phyloP scores from a whole-genome alignment of 2,329 filamentous ascomycete genomes.

The Penicillium sp. region DNA sequence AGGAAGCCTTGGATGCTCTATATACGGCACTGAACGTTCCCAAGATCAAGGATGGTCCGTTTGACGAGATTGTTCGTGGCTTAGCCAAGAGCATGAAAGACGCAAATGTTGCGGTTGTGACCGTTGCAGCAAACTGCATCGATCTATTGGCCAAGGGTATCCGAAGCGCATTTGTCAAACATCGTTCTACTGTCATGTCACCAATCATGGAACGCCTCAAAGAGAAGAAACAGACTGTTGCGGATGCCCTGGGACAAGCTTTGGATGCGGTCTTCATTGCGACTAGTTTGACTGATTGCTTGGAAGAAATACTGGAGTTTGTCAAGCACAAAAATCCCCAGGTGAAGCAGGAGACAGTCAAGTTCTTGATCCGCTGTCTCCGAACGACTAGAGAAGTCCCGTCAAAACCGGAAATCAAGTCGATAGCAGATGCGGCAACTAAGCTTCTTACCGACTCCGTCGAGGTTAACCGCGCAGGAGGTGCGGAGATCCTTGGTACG shows the following conservation, averaged over 20 bases:
- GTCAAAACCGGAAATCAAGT: constrained; percentile 78
- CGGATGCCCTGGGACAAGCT: constrained; percentile 84
- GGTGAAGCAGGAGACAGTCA: constrained; percentile 93
- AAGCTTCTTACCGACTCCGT: constrained; percentile 90
- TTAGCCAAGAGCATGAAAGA: constrained; percentile 99
- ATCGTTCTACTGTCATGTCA: constrained; percentile 78
- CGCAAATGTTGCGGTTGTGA: constrained; percentile 93
- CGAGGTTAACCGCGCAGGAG: constrained; percentile 82
- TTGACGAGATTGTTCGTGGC: constrained; percentile 79
- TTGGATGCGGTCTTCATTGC: constrained; percentile 72
- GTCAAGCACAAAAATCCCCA: constrained; percentile 95
- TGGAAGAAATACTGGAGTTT: constrained; percentile 88
- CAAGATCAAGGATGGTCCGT: constrained; percentile 88
- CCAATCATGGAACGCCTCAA: constrained; percentile 95
- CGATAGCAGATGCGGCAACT: constrained; percentile 85
- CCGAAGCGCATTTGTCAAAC: constrained; percentile 76
- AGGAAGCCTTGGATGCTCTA: constrained; percentile 87
- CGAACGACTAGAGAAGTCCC: constrained; percentile 84
- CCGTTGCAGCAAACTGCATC: constrained; percentile 89
- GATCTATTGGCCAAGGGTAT: constrained; percentile 87
- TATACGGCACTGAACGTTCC: constrained; percentile 79
- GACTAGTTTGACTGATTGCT: constrained; percentile 77
- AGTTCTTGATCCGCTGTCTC: constrained; percentile 88
- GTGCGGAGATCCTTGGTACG: constrained; percentile 89
- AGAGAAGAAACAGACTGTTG: constrained; percentile 90